These are phyloP conservation scores for Avena insularis DNA, from an alignment of 176 grass and related monocot genomes.

Conservation along the genomic window DNA sequence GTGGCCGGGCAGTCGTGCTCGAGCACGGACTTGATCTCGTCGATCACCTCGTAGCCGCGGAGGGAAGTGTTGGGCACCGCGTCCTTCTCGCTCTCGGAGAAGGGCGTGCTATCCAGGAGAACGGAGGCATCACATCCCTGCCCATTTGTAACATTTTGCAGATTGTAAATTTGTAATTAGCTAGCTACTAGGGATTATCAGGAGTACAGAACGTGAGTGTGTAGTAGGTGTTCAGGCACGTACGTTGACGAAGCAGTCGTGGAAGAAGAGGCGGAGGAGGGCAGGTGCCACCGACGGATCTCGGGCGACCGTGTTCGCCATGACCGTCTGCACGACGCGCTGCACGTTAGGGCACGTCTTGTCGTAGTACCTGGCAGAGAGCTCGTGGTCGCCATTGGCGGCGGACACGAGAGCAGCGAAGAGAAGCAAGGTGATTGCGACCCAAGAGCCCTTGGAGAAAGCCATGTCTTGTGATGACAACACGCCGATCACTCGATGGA, in stretches of 20 bases:
- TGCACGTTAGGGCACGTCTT: constrained; percentile 50
- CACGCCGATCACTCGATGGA: not conserved
- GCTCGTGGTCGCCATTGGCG: constrained; percentile 6
- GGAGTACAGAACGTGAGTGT: no score
- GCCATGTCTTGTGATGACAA: not conserved
- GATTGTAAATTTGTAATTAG: not conserved
- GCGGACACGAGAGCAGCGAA: not conserved
- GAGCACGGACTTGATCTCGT: constrained; percentile 56
- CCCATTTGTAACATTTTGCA: not conserved
- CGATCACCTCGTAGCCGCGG: constrained; percentile 57
- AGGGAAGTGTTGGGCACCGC: constrained; percentile 47
- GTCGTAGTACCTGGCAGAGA: constrained; percentile 52
- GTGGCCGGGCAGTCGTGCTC: constrained; percentile 58
- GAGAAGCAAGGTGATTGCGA: not conserved
- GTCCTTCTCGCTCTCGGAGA: constrained; percentile 52
- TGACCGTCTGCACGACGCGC: constrained; percentile 37
- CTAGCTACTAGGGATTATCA: not conserved
- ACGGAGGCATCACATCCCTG: constrained; percentile 73
- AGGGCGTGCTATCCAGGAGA: constrained; percentile 52
- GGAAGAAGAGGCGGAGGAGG: constrained; percentile 95
- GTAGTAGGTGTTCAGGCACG: not conserved
- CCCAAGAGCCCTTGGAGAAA: not conserved
- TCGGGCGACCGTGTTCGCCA: constrained; percentile 35
- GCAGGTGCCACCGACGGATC: constrained; percentile 59
- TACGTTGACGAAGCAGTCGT: constrained; percentile 97